phyloP scores from a whole-genome alignment of 1,284 basidiomycete species.

The Ustanciosporium gigantosporum region DNA sequence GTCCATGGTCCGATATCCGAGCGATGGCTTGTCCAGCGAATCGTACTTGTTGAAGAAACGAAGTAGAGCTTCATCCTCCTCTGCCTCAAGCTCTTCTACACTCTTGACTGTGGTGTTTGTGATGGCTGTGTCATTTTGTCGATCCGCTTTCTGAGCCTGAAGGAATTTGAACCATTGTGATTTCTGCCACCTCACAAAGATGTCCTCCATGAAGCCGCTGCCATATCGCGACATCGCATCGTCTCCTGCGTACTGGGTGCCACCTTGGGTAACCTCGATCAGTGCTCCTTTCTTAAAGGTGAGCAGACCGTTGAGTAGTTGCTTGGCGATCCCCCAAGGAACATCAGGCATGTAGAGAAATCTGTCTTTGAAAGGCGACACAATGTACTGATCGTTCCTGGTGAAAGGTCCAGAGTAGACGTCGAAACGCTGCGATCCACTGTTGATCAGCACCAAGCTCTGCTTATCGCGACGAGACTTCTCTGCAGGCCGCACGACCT shows the following conservation, averaged over 20 bases:
- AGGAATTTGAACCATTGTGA: conserved; percentile 37
- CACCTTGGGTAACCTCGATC: conserved; percentile 29
- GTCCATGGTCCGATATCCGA: conserved; percentile 60
- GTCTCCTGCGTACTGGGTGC: conserved; percentile 20
- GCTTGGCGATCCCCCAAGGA: conserved; percentile 43
- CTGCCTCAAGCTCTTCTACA: conserved; percentile 29
- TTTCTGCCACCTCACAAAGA: conserved; percentile 36
- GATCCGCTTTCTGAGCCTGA: conserved; percentile 13
- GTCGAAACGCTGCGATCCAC: conserved; percentile 56
- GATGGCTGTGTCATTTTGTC: background rate
- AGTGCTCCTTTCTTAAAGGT: conserved; percentile 36
- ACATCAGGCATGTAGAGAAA: conserved; percentile 55
- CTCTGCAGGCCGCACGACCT: conserved; percentile 52
- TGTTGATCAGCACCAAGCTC: conserved; percentile 55
- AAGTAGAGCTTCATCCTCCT: conserved; percentile 29
- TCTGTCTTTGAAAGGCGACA: conserved; percentile 52
- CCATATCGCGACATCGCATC: conserved; percentile 25
- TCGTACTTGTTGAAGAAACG: conserved; percentile 33
- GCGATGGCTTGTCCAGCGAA: conserved; percentile 31
- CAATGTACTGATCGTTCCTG: conserved; percentile 58
- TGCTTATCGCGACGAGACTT: conserved; percentile 25
- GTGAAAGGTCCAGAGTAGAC: conserved; percentile 54
- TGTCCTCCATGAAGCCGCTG: conserved; percentile 29
- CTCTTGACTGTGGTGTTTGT: conserved; percentile 9
- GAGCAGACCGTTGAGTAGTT: conserved; percentile 33